phyloP scores from a whole-genome alignment of 192 early-diverging fungal species.

The Gamsiella multidivaricata region DNA sequence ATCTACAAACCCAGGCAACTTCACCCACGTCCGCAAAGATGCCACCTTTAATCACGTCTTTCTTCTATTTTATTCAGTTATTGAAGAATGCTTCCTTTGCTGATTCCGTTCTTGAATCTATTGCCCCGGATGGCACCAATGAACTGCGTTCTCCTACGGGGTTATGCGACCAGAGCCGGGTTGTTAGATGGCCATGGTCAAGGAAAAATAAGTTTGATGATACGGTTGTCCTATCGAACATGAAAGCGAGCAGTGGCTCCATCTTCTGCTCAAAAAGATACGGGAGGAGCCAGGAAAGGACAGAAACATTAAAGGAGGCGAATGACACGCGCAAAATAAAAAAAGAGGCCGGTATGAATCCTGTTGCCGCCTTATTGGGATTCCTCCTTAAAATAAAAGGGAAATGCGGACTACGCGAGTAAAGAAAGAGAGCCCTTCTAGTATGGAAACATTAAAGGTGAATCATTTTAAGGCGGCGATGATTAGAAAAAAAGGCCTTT shows the following conservation, averaged over 20 bases:
- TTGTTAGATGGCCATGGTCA: too few species aligned
- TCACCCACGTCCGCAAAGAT: too few species aligned
- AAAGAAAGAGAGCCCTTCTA: background rate
- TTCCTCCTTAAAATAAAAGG: slow-evolving; percentile 14
- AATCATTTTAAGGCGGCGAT: too few species aligned
- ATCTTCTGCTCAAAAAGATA: background rate
- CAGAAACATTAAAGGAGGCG: background rate
- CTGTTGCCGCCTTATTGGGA: background rate
- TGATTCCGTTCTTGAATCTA: background rate
- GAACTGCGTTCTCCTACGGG: too few species aligned
- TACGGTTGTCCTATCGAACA: background rate
- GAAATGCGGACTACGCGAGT: background rate
- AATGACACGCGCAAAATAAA: background rate
- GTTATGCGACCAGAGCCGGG: too few species aligned
- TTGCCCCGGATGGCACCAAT: background rate
- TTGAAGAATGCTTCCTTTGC: too few species aligned
- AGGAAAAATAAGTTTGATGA: background rate
- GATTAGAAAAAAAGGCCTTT: background rate
- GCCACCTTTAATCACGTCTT: too few species aligned
- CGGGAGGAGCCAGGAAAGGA: slow-evolving; percentile 10
- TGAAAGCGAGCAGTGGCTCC: background rate
- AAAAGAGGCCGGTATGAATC: background rate
- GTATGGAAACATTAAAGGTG: background rate
- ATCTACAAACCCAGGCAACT: too few species aligned
- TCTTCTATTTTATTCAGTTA: too few species aligned